Base-by-base conservation (phyloP, 1,284 basidiomycete genomes). In the Prillingera fragicola region DNA sequence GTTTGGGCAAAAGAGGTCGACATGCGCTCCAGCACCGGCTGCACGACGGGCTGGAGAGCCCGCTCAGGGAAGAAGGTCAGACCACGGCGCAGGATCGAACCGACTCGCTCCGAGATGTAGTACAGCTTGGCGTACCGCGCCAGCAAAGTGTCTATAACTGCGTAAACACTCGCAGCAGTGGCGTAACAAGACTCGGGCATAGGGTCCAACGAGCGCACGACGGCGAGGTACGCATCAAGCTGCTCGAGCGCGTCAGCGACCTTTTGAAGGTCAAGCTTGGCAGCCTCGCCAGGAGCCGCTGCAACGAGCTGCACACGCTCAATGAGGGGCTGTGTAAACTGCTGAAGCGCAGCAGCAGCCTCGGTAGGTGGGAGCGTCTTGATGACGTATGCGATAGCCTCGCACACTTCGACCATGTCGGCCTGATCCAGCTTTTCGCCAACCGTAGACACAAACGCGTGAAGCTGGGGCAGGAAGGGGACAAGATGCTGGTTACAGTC, bases 401-500 rank as follows among this genome's bases (percentile, higher is more conserved):
- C 90, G 60, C 91, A 92, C 14, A 99, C 84, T 65, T 92, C 84
- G 24, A 87, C 78, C 61, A 84, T 80, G 67, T 98, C 95, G 32
- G 91, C 86, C 62, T 91, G 87, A 12, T 77, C 74, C 29, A 99
- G 75, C 64, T 85, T 87, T 27, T 70, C 63, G 35, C 87, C 87
- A 19, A 85, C 81, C 1, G 83, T 81, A 27, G 78, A 78, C 45
- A 95, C 76, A 75, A 98, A 99, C 0, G 82, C 79, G 69, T 96
- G 87, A 3, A 99, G 77, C 47, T 92, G 90, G 0, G 90, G 86
- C 24, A 98, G 74, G 73, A 88, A 95, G 14, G 92, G 83, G 17
- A 91, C 82, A 23, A 99, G 78, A 70, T 97, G 92, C 80, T 88
- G 76, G 73, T 83, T 86, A 74, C 95, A 98, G 70, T 99, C 95